phyloP scores from a whole-genome alignment of 305 asterid genomes.

The Nicotiana rustica region DNA sequence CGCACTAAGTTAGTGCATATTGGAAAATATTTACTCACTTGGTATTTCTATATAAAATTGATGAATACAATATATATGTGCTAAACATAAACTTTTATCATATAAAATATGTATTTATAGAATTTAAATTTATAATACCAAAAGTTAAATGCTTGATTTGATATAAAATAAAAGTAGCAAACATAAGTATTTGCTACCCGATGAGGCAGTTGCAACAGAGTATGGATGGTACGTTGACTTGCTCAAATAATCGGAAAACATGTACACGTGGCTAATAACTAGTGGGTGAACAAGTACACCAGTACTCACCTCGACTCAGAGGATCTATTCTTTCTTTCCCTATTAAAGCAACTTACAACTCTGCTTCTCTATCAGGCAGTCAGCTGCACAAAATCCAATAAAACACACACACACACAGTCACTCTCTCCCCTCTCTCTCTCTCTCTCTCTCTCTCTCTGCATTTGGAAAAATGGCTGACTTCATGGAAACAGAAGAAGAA shows the following conservation, averaged over 20 bases:
- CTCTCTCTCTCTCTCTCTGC: neutral
- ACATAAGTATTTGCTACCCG: neutral
- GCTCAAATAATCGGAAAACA: neutral
- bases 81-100: too few species aligned
- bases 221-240: neutral
- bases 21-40: too few species aligned
- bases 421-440: neutral
- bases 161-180: too few species aligned
- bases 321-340: constrained; percentile 22
- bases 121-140: too few species aligned
- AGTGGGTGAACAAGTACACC: neutral
- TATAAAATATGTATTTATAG: too few species aligned
- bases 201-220: neutral
- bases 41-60: too few species aligned
- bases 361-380: constrained; percentile 19
- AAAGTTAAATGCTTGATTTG: too few species aligned
- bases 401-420: neutral
- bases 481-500: constrained; percentile 45
- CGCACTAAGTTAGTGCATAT: too few species aligned
- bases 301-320: neutral
- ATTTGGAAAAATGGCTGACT: constrained; percentile 40
- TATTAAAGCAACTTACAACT: constrained; percentile 11
- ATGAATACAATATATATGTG: too few species aligned
- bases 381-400: neutral
- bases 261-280: neutral